Evolutionary conservation across 768 basidiomycete species (phyloP).

Genomic region (Collybiopsis luxurians): DNA sequence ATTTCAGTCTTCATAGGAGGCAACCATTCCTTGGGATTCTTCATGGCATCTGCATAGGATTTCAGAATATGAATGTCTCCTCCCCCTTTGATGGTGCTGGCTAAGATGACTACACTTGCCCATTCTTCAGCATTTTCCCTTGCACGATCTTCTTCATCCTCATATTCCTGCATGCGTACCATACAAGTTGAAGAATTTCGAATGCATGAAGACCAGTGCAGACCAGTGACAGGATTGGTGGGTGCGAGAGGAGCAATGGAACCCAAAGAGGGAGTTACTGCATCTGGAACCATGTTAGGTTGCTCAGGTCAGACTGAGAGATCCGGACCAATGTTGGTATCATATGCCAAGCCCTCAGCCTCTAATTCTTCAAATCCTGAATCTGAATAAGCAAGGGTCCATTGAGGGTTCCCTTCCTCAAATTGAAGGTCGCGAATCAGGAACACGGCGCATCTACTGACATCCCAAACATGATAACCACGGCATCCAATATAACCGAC

Average conservation of each 20-base stretch:
- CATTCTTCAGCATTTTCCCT: not conserved
- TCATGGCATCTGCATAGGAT: not conserved
- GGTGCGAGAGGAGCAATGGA: too few relatives aligned
- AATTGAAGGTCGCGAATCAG: constrained; percentile 11
- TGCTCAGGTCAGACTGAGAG: too few relatives aligned
- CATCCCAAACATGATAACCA: constrained; percentile 8
- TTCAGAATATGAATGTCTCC: not conserved
- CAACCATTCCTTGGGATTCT: not conserved
- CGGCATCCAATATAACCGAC: constrained; percentile 14
- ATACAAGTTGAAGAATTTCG: not conserved
- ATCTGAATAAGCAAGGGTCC: not conserved
- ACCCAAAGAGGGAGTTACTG: too few relatives aligned
- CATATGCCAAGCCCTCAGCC: too few relatives aligned
- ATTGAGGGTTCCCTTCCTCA: not conserved
- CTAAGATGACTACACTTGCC: not conserved
- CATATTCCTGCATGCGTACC: not conserved
- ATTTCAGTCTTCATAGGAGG: not conserved
- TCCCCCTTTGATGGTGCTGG: constrained; percentile 3
- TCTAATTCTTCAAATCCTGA: too few relatives aligned
- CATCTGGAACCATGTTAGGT: too few relatives aligned
- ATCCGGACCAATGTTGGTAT: too few relatives aligned
- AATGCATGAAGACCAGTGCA: too few relatives aligned
- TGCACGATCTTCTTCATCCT: not conserved
- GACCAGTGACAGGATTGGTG: too few relatives aligned
- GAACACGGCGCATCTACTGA: not conserved